Conservation (phyloP, 2,329 filamentous ascomycete genomes). For the Sclerotinia spermophila region DNA sequence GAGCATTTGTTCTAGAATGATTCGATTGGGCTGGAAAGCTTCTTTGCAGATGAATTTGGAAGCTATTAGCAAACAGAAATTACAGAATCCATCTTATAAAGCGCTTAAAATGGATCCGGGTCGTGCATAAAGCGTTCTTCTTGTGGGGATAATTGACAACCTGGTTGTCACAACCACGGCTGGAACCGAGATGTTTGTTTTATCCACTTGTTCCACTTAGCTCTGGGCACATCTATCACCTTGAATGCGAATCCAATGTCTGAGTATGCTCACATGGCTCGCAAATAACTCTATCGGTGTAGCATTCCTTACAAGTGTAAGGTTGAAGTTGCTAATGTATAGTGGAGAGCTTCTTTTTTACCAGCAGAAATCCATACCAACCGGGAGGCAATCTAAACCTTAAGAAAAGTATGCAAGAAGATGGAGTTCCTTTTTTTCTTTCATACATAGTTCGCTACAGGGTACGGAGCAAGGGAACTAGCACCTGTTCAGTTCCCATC, state of each 20-base stretch:
- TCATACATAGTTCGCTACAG: not conserved
- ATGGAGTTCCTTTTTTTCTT: not conserved
- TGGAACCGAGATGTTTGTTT: not conserved
- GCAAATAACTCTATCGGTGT: conserved; percentile 4
- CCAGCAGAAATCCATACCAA: not conserved
- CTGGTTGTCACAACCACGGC: not conserved
- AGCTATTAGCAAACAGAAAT: conserved; percentile 4
- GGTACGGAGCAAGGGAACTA: not conserved
- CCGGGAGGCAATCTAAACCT: not conserved
- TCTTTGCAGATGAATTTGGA: conserved; percentile 4
- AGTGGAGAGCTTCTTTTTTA: not conserved
- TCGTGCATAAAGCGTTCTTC: not conserved
- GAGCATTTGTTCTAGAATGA: conserved; percentile 5
- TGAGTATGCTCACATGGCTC: conserved; percentile 9
- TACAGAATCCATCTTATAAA: not conserved
- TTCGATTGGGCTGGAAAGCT: conserved; percentile 6
- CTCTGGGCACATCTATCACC: conserved; percentile 5
- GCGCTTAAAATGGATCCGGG: not conserved
- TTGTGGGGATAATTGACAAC: conserved; percentile 3
- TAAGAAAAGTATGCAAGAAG: not conserved
- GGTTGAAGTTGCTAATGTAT: not conserved
- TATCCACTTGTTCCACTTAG: not conserved
- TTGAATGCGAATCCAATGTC: not conserved
- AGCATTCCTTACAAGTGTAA: conserved; percentile 2
- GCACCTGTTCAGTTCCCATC: not conserved